Evolutionary conservation across 2,329 filamentous ascomycete genomes (phyloP), one percentile per base, ranked within the genome.

Genomic region (Graphiopsis chlorocephala): DNA sequence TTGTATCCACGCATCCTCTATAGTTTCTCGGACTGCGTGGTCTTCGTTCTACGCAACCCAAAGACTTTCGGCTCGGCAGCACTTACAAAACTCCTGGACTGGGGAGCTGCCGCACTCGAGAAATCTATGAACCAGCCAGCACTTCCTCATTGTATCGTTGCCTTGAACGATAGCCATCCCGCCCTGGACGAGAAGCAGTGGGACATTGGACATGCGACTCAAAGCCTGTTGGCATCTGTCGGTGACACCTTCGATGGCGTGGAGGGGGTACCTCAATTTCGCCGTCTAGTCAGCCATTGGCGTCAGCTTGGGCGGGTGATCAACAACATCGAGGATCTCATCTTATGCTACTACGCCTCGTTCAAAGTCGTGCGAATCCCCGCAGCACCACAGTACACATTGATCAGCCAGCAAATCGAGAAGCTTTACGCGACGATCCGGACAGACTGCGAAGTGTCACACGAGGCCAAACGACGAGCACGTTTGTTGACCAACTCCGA

Each of bases 71-170:
- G 74, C 59, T 76, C 74, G 17, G 71, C 73, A 12, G 74, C 75
- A 0, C 67, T 76, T 38, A 72, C 69, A 7, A 76, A 75, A 65
- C 73, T 86, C 4, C 70, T 85, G 14, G 75, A 79, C 45, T 86
- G 83, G 84, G 83, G 82, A 15, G 77, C 78, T 2, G 79, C 82
- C 14, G 80, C 81, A 1, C 74, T 85, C 7, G 83, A 85, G 66
- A 83, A 79, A 65, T 84, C 83, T 0, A 78, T 82, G 50, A 86
- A 86, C 65, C 84, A 86, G 67, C 84, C 84, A 0, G 78, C 81
- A 2, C 76, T 86, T 3, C 84, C 84, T 2, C 82, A 85, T 68
- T 83, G 81, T 6, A 79, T 86, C 61, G 82, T 86, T 48, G 82
- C 81, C 0, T 74, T 86, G 38, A 76, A 75, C 42, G 74, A 72